phyloP scores from a whole-genome alignment of 2,329 filamentous ascomycete species.

The Xylariaceae sp. region DNA sequence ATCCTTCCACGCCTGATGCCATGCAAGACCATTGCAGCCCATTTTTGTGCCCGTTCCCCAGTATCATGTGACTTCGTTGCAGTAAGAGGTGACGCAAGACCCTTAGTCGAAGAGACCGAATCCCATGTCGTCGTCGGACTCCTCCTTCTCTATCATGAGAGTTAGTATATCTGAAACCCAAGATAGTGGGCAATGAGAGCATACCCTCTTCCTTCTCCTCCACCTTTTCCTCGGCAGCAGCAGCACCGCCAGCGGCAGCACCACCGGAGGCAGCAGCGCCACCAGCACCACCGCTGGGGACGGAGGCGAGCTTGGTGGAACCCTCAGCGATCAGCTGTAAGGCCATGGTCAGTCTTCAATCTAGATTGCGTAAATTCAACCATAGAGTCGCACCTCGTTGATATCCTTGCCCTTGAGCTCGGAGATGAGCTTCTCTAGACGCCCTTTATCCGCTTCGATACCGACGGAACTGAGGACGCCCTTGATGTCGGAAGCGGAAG shows the following conservation, averaged over 20 bases:
- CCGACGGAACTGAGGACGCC: conserved; percentile 89
- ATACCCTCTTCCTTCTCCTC: conserved; percentile 74
- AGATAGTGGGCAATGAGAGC: conserved; percentile 39
- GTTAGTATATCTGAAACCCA: conserved; percentile 13
- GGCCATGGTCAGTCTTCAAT: conserved; percentile 29
- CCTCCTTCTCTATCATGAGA: conserved; percentile 61
- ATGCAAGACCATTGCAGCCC: conserved; percentile 39
- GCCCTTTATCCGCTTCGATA: conserved; percentile 89
- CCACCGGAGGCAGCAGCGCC: conserved; percentile 73
- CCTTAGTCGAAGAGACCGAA: conserved; percentile 79
- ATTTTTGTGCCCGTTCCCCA: conserved; percentile 39
- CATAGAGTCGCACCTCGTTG: conserved; percentile 74
- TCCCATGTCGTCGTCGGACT: conserved; percentile 79
- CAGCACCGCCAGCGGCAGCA: conserved; percentile 67
- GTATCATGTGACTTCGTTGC: conserved; percentile 37
- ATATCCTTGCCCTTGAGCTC: conserved; percentile 94
- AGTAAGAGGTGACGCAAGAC: conserved; percentile 33
- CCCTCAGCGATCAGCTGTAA: conserved; percentile 87
- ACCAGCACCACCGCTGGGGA: conserved; percentile 88
- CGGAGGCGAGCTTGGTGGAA: conserved; percentile 92
- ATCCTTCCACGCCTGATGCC: conserved; percentile 40
- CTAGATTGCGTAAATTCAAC: not conserved
- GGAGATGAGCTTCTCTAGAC: conserved; percentile 82
- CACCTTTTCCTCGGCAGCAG: conserved; percentile 71
- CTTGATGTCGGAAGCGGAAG: conserved; percentile 87